Evolutionary conservation across 495 filamentous ascomycete genomes (phyloP).

Genomic region (Pyrenopolyporus hunteri): DNA sequence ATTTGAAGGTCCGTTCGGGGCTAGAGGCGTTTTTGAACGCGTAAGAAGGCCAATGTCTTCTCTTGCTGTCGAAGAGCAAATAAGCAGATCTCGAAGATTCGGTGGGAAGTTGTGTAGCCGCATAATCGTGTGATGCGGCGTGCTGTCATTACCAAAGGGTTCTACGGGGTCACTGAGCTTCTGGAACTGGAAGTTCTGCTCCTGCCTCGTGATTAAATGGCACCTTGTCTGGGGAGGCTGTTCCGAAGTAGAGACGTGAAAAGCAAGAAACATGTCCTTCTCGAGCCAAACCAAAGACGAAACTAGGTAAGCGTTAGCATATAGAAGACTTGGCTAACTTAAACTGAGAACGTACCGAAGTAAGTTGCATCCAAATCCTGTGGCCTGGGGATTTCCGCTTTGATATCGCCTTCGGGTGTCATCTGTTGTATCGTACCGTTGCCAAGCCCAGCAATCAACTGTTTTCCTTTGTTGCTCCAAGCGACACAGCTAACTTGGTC

Average conservation of each 20-base stretch:
- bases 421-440: slow-evolving; percentile 84
- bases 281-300: slow-evolving; percentile 89
- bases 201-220: slow-evolving; percentile 74
- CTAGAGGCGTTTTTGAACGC: slow-evolving; percentile 69
- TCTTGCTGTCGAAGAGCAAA: slow-evolving; percentile 80
- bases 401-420: slow-evolving; percentile 76
- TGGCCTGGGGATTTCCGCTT: slow-evolving; percentile 79
- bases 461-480: slow-evolving; percentile 94
- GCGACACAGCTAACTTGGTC: slow-evolving; percentile 80
- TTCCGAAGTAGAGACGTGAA: slow-evolving; percentile 69
- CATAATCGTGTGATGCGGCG: slow-evolving; percentile 76
- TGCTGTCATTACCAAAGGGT: slow-evolving; percentile 68
- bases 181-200: slow-evolving; percentile 67
- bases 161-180: slow-evolving; percentile 74
- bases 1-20: slow-evolving; percentile 64
- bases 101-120: slow-evolving; percentile 80
- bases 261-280: slow-evolving; percentile 80
- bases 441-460: slow-evolving; percentile 84
- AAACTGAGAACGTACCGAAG: slow-evolving; percentile 63
- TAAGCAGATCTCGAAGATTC: slow-evolving; percentile 75
- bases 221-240: slow-evolving; percentile 67
- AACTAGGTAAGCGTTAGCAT: slow-evolving; percentile 55
- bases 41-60: slow-evolving; percentile 79
- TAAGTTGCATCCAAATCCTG: slow-evolving; percentile 67
- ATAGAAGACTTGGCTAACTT: slow-evolving; percentile 30